phyloP scores from a whole-genome alignment of 176 grass and related monocot species.

The Zoysia japonica region DNA sequence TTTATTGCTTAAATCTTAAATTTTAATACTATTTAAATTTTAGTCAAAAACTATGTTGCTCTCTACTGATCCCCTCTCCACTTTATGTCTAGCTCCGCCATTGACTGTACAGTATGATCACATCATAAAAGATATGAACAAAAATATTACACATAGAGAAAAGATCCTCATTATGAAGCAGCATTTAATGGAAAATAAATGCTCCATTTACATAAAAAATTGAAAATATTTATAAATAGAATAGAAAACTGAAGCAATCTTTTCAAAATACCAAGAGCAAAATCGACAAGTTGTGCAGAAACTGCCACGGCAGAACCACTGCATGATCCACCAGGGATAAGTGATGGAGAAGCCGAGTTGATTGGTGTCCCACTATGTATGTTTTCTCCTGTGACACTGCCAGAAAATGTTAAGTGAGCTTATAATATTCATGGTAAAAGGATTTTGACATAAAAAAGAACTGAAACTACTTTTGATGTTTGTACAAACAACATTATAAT shows the following conservation, averaged over 20 bases:
- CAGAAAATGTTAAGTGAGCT: slow-evolving; percentile 34
- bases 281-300: slow-evolving; percentile 77
- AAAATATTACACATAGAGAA: slow-evolving; percentile 20
- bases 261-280: slow-evolving; percentile 80
- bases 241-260: neutral
- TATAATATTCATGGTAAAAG: neutral
- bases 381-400: slow-evolving; percentile 84
- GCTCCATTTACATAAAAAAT: slow-evolving; percentile 15
- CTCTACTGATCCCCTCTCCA: no score
- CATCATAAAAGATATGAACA: slow-evolving; percentile 10
- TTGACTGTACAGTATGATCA: neutral
- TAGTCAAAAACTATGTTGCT: no score
- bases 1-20: no score
- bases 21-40: no score
- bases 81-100: no score
- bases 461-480: neutral
- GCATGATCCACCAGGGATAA: slow-evolving; percentile 85
- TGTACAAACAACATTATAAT: slow-evolving; percentile 8
- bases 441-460: neutral
- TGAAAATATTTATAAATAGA: neutral
- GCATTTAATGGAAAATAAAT: neutral
- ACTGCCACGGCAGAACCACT: slow-evolving; percentile 87
- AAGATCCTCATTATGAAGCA: slow-evolving; percentile 4
- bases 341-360: slow-evolving; percentile 61
- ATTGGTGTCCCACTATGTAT: slow-evolving; percentile 70